A percentile compares a stretch with the other conserved stretches of the same genome.
Conservation (phyloP, 2,329 filamentous ascomycete genomes). For the Sordariomycetes sp. region DNA sequence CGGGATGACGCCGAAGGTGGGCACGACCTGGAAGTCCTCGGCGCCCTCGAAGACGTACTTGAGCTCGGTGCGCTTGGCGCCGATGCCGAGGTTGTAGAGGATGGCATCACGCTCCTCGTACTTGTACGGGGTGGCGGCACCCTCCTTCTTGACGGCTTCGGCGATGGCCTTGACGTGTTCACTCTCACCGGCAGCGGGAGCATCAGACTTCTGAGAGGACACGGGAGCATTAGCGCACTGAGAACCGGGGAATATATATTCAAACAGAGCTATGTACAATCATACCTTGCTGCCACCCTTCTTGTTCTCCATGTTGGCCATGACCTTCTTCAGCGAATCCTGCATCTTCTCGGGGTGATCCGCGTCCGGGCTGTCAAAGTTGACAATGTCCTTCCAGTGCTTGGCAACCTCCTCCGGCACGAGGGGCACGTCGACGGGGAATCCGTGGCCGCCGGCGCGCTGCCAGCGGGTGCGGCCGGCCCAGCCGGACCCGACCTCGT, state of each 20-base stretch:
- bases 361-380: conserved; percentile 80
- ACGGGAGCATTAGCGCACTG: conserved; percentile 10
- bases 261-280: conserved; percentile 16
- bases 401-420: conserved; percentile 77
- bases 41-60: conserved; percentile 82
- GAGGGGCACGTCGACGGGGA: conserved; percentile 76
- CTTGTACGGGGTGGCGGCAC: conserved; percentile 63
- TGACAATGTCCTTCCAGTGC: conserved; percentile 68
- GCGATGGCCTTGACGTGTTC: conserved; percentile 68
- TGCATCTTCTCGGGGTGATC: conserved; percentile 76
- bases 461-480: conserved; percentile 90
- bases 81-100: conserved; percentile 91
- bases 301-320: conserved; percentile 79
- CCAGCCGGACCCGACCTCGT: conserved; percentile 95
- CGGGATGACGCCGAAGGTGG: conserved; percentile 95
- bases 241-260: background rate
- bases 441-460: conserved; percentile 78
- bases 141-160: conserved; percentile 61
- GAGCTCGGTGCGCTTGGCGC: conserved; percentile 83
- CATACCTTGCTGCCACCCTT: conserved; percentile 56
- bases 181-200: conserved; percentile 33
- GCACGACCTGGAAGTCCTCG: conserved; percentile 87
- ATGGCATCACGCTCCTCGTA: conserved; percentile 85
- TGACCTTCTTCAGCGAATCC: conserved; percentile 66
- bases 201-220: conserved; percentile 12